These are phyloP conservation scores for Tuber aestivum DNA, from an alignment of 495 filamentous ascomycete species.

Conservation along the genomic window DNA sequence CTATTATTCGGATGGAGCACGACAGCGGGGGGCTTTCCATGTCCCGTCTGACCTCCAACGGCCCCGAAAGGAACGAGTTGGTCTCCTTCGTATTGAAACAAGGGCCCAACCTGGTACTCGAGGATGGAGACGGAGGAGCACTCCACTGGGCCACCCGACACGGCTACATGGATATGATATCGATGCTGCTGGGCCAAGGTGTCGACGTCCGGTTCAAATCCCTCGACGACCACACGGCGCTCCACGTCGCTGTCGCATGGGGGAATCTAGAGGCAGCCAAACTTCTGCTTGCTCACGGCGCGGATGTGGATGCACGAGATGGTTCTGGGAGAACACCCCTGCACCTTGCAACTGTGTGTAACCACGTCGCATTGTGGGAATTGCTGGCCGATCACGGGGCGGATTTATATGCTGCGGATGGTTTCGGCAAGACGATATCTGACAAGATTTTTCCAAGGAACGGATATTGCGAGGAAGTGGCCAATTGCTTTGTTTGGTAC, in stretches of 20 bases:
- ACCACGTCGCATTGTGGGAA: neutral
- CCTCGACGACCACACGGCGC: neutral
- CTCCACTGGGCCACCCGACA: conserved; percentile 8
- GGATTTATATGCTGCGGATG: neutral
- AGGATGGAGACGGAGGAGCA: neutral
- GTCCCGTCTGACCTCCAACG: neutral
- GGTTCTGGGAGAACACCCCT: neutral
- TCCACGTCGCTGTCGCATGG: neutral
- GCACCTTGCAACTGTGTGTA: neutral
- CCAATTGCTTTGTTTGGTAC: neutral
- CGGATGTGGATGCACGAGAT: neutral
- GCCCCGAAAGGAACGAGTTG: neutral
- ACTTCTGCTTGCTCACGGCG: neutral
- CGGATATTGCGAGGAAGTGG: neutral
- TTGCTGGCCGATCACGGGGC: neutral
- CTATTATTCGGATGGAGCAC: conserved; percentile 1
- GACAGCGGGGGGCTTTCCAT: neutral
- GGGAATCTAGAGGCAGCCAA: neutral
- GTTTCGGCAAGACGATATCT: neutral
- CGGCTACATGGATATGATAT: conserved; percentile 2
- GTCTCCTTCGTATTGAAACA: neutral
- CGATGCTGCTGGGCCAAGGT: conserved; percentile 2
- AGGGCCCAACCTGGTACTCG: neutral
- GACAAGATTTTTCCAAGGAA: neutral
- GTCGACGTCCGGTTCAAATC: neutral